Conservation (phyloP, 1,139 yeast genomes). For the Suhomyces panamericanus region DNA sequence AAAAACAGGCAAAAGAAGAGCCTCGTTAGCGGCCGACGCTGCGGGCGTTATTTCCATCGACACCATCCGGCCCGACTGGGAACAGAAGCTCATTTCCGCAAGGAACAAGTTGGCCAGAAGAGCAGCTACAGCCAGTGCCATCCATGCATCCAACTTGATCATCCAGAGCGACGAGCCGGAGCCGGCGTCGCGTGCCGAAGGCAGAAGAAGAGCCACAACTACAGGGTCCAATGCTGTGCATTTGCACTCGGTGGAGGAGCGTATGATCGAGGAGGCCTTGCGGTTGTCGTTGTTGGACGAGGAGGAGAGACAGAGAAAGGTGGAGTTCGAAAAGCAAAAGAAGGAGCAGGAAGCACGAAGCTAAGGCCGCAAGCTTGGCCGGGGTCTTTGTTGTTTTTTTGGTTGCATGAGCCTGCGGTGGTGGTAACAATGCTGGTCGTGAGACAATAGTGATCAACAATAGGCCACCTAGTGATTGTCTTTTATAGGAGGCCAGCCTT, state of each 20-base stretch:
- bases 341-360: neutral
- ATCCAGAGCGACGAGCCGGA: slow-evolving; percentile 31
- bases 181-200: slow-evolving; percentile 3
- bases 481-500: no score
- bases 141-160: slow-evolving; percentile 77
- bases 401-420: neutral
- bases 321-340: slow-evolving; percentile 14
- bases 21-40: slow-evolving; percentile 59
- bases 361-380: neutral
- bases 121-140: slow-evolving; percentile 92
- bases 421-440: neutral
- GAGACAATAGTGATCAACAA: no score
- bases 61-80: slow-evolving; percentile 91
- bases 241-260: slow-evolving; percentile 54
- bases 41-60: slow-evolving; percentile 76
- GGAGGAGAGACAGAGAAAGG: slow-evolving; percentile 49
- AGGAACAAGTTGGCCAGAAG: slow-evolving; percentile 76
- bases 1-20: slow-evolving; percentile 25
- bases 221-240: slow-evolving; percentile 13
- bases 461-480: no score
- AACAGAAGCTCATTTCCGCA: slow-evolving; percentile 65
- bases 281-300: slow-evolving; percentile 71
- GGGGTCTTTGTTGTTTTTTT: neutral
- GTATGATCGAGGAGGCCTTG: slow-evolving; percentile 84
- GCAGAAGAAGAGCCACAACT: slow-evolving; percentile 17